Base-by-base conservation (phyloP, 2,329 filamentous ascomycete genomes). In the Alternaria postmessia region DNA sequence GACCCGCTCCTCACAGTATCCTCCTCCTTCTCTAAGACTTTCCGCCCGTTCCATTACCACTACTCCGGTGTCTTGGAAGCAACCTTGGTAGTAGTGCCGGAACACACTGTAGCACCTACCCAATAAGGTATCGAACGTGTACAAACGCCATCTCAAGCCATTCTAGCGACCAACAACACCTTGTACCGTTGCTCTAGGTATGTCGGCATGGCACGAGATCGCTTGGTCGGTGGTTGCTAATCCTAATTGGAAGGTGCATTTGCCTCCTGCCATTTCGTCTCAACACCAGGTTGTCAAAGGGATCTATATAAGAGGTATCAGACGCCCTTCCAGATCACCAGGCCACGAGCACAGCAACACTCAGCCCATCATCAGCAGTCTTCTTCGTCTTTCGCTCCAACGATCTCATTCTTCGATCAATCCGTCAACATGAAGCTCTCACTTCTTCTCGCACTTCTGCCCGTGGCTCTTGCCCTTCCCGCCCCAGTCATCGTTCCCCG, bases 401-500 rank as follows among this genome's bases (percentile, higher is more conserved):
- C 57, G 60, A 54, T 47, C 48, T 58, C 47, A 42, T 56, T 63
- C 51, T 54, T 58, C 61, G 47, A 62, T 44, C 43, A 49, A 38
- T 51, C 61, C 43, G 60, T 63, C 75, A 80, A 62, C 61, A 82
- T 82, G 81, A 71, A 77, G 73, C 69, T 75, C 57, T 61, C 72
- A 55, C 62, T 77, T 36, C 61, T 81, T 56, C 73, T 82, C 56
- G 73, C 79, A 42, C 61, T 80, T 62, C 49, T 76, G 62, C 81
- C 54, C 68, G 57, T 79, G 66, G 77, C 73, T 51, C 58, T 80
- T 32, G 79, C 78, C 44, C 44, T 64, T 30, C 68, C 66, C n/a
- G 79, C 80, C 3, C 80, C 81, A 8, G 52, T 82, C 65, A 69
- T 82, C 41, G 59, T 70, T 28, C 75, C 80, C 30, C 73, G 76